These are phyloP conservation scores for Pisolithus albus DNA, from an alignment of 768 basidiomycete genomes.

Conservation along the genomic window DNA sequence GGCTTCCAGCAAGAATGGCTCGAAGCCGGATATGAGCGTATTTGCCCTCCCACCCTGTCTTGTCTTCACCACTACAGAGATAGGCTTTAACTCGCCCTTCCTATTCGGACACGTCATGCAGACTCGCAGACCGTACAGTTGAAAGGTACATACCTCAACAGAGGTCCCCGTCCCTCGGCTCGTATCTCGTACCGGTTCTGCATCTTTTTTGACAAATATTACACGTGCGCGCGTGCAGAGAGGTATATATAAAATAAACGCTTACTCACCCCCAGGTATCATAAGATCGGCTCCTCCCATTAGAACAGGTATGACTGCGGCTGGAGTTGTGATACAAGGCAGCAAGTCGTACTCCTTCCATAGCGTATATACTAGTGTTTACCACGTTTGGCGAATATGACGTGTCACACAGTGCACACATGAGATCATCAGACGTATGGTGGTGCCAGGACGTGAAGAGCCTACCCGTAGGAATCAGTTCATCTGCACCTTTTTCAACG, in stretches of 20 bases:
- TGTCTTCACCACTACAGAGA: conserved; percentile 61
- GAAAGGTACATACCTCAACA: conserved; percentile 48
- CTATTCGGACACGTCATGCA: conserved; percentile 31
- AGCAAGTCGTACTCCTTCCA: conserved; percentile 69
- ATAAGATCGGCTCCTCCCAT: conserved; percentile 82
- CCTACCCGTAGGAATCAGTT: conserved; percentile 65
- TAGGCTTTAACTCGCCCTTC: conserved; percentile 69
- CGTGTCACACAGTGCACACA: not conserved
- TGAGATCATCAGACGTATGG: not conserved
- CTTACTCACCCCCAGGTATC: conserved; percentile 69
- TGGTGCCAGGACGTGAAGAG: not conserved
- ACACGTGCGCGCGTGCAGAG: too few species aligned
- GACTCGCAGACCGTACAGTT: not conserved
- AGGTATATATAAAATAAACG: not conserved
- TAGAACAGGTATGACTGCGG: conserved; percentile 63
- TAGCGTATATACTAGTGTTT: conserved; percentile 74
- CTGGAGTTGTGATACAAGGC: conserved; percentile 64
- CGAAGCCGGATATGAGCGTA: conserved; percentile 74
- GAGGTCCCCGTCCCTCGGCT: conserved; percentile 46
- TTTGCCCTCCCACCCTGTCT: conserved; percentile 74
- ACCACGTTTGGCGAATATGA: not conserved
- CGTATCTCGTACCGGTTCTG: conserved; percentile 67
- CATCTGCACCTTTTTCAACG: conserved; percentile 57
- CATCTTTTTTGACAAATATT: conserved; percentile 52
- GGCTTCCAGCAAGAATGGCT: conserved; percentile 63